phyloP scores from a whole-genome alignment of 2,329 filamentous ascomycete species.

The Harringtonia lauricola region DNA sequence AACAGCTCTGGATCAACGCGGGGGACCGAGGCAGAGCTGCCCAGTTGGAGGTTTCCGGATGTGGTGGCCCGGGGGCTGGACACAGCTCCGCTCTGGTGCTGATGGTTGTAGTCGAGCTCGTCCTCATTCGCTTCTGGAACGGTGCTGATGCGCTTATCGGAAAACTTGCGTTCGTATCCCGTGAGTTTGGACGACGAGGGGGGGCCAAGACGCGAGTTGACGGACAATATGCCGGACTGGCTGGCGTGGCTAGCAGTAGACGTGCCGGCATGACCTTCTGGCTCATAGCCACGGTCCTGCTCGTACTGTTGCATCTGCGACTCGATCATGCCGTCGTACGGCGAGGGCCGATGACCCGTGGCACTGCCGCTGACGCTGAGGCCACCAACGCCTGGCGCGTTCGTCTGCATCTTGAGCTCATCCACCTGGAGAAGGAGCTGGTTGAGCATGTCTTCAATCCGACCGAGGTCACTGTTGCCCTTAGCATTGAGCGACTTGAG shows the following conservation, averaged over 20 bases:
- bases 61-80: conserved; percentile 34
- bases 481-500: conserved; percentile 82
- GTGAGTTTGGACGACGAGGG: conserved; percentile 27
- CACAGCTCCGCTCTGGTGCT: conserved; percentile 3
- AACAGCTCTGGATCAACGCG: conserved; percentile 8
- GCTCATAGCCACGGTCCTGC: conserved; percentile 68
- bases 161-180: conserved; percentile 45
- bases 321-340: conserved; percentile 59
- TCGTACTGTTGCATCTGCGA: conserved; percentile 52
- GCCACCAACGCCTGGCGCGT: conserved; percentile 16
- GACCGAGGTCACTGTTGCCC: conserved; percentile 74
- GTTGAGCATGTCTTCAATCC: conserved; percentile 86
- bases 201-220: conserved; percentile 33
- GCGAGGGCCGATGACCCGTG: conserved; percentile 40
- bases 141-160: conserved; percentile 79
- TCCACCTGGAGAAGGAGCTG: conserved; percentile 90
- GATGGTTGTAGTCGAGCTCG: conserved; percentile 37
- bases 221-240: conserved; percentile 66
- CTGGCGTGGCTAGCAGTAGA: conserved; percentile 60
- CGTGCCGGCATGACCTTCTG: conserved; percentile 68
- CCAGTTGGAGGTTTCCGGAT: conserved; percentile 30
- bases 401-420: conserved; percentile 56
- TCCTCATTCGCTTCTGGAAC: conserved; percentile 79
- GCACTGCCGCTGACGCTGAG: conserved; percentile 15
- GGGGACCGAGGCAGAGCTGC: conserved; percentile 4